Percentiles rank a stretch among this genome's conserved stretches.
Conservation (phyloP, 192 early-diverging fungal species). For the Umbelopsis ramanniana region DNA sequence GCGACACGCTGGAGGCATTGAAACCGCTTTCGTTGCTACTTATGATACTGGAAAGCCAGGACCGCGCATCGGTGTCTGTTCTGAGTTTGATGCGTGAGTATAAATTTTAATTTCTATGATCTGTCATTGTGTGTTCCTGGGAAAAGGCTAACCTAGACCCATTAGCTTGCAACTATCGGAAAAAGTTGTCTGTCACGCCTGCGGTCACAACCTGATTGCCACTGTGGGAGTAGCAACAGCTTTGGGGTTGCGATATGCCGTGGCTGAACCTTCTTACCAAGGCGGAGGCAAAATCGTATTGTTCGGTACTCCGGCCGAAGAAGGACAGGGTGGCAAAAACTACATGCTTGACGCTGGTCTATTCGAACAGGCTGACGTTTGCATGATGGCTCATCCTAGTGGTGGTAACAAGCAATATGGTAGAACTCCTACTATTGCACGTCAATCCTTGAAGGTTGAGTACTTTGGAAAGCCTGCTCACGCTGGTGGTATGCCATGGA, state of each 20-base stretch:
- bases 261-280: slow-evolving; percentile 37
- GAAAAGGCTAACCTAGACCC: background rate
- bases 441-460: slow-evolving; percentile 39
- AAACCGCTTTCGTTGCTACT: slow-evolving; percentile 68
- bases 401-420: slow-evolving; percentile 33
- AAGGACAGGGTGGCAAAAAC: slow-evolving; percentile 70
- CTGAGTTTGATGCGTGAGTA: slow-evolving; percentile 64
- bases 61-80: slow-evolving; percentile 58
- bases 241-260: slow-evolving; percentile 47
- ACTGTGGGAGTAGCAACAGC: slow-evolving; percentile 68
- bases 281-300: slow-evolving; percentile 55
- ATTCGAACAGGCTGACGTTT: slow-evolving; percentile 61
- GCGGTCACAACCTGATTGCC: slow-evolving; percentile 78
- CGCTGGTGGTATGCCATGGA: slow-evolving; percentile 70
- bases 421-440: slow-evolving; percentile 52
- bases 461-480: slow-evolving; percentile 68
- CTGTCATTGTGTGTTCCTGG: background rate
- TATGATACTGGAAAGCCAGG: slow-evolving; percentile 47
- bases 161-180: slow-evolving; percentile 41
- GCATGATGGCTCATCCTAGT: slow-evolving; percentile 78
- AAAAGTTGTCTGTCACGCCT: slow-evolving; percentile 53
- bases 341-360: slow-evolving; percentile 63
- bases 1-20: slow-evolving; percentile 48
- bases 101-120: background rate
- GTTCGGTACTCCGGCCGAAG: slow-evolving; percentile 77